Evolutionary conservation across 352 stramenopile genomes (phyloP).

Genomic region (Globisporangium irregulare): DNA sequence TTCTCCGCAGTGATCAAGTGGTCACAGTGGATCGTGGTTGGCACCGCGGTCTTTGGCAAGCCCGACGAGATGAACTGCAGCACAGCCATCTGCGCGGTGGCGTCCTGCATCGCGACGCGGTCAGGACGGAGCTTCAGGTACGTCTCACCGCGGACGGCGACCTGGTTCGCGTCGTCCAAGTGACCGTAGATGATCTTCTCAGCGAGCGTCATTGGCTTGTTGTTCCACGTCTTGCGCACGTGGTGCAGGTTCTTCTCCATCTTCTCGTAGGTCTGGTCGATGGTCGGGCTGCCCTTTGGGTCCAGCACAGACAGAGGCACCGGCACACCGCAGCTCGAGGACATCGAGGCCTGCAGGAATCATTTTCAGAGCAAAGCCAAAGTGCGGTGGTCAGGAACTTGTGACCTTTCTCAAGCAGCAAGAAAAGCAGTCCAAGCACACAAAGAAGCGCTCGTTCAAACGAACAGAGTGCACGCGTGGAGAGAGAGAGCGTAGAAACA

Average conservation of each 20-base stretch:
- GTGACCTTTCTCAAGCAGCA: neutral
- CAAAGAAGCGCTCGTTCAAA: neutral
- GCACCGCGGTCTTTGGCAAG: constrained; percentile 90
- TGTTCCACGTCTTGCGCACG: constrained; percentile 87
- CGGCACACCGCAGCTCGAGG: constrained; percentile 62
- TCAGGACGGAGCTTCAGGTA: constrained; percentile 93
- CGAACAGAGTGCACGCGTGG: neutral
- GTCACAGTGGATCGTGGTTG: constrained; percentile 94
- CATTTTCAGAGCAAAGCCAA: constrained; percentile 8
- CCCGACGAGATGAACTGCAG: constrained; percentile 95
- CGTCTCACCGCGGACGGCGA: constrained; percentile 85
- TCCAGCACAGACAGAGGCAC: constrained; percentile 89
- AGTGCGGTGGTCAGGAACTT: constrained; percentile 15
- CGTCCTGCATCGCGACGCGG: constrained; percentile 93
- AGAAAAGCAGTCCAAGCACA: neutral
- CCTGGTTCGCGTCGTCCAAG: constrained; percentile 85
- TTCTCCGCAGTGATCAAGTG: constrained; percentile 95
- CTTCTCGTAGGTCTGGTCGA: constrained; percentile 92
- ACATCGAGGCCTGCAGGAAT: constrained; percentile 51
- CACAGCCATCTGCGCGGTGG: constrained; percentile 93
- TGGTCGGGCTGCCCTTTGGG: constrained; percentile 89
- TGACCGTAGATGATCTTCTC: constrained; percentile 96
- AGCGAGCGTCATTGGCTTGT: constrained; percentile 89
- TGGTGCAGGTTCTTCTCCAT: constrained; percentile 89
- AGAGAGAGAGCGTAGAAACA: neutral